Percentiles rank a stretch among this genome's conserved stretches.
Evolutionary conservation across 176 grass and related monocot species (phyloP).

Genomic region (Tuctoria greenei): DNA sequence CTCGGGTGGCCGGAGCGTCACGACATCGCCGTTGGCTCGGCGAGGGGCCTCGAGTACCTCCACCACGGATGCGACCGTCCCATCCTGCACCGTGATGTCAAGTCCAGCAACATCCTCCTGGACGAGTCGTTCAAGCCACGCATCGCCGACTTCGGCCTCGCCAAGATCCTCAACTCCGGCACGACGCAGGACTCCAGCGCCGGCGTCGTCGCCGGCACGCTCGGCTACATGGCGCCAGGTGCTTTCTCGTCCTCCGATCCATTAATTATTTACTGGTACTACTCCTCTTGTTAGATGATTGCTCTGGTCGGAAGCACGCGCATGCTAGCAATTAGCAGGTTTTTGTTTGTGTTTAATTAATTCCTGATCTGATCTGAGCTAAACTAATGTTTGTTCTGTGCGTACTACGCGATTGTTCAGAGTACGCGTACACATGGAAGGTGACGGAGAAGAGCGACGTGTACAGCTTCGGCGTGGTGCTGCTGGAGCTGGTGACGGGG

Average conservation of each 20-base stretch:
- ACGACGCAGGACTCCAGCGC: conserved; percentile 15
- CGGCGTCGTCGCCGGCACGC: conserved; percentile 69
- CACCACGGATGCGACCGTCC: conserved; percentile 71
- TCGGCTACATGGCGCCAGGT: conserved; percentile 90
- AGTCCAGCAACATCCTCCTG: conserved; percentile 95
- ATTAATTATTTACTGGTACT: not conserved
- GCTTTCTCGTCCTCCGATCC: not conserved
- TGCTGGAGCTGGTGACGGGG: conserved; percentile 72
- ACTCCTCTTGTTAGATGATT: not conserved
- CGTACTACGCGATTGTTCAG: conserved; percentile 27
- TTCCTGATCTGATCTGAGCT: not conserved
- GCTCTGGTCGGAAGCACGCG: not conserved
- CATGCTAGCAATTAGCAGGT: not conserved
- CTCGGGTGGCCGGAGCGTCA: conserved; percentile 61
- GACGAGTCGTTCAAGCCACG: conserved; percentile 80
- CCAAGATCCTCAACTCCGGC: conserved; percentile 57
- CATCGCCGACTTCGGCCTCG: conserved; percentile 87
- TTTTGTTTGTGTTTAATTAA: too few species aligned
- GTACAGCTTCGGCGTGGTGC: conserved; percentile 78
- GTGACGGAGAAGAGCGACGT: conserved; percentile 90
- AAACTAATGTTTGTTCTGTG: not conserved
- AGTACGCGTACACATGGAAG: conserved; percentile 82
- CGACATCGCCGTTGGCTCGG: conserved; percentile 71
- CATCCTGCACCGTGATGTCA: conserved; percentile 97
- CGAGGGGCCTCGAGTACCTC: conserved; percentile 73